Evolutionary conservation across 805 yeast species (phyloP), one percentile per base, ranked within the genome.

Genomic region (Barnettozyma siamensis): DNA sequence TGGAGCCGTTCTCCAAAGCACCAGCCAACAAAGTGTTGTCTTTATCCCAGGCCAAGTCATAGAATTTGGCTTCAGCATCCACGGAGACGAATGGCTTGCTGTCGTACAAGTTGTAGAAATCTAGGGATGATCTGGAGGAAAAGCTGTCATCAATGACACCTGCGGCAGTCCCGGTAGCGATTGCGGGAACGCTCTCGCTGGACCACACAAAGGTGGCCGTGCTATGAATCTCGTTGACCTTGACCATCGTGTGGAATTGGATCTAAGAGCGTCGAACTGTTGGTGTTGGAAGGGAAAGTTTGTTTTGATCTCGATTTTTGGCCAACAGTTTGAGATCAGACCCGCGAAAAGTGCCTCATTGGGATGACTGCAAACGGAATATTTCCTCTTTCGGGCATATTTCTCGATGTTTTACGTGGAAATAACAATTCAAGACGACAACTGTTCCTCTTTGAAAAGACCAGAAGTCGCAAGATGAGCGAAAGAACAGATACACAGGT

Each of bases 121-220:
- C 89, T 43, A 93, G 66, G n/a, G 74, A 64, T 2, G 96, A 79
- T 23, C 80, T 72, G 17, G 93, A 78, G 31, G 89, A 80, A 63
- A 89, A 89, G 58, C 83, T 80, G 33, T 84, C 85, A 59, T 88
- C 96, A 53, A 93, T 83, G 12, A 96, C 94, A 7, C 98, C 98
- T 0, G 98, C 89, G n/a, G 87, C 84, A 0, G 96, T 84, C 18
- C 96, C 99, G 2, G 96, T 78, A 18, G 88, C 97, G 50, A 93
- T 60, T 40, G 76, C 64, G 15, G 97, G 97, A 46, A 79, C 65
- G 40, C 62, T 61, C 51, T 78, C 85, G 49, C 80, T 76, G 35
- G 96, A 86, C 97, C 98, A 91, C 33, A 98, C 95, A 66, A 93
- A 88, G n/a, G 95, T 81, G 39, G 96, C 89, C 12, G 96, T 86